Conservation (phyloP, 2,329 filamentous ascomycete species). For the Alternaria longipes region DNA sequence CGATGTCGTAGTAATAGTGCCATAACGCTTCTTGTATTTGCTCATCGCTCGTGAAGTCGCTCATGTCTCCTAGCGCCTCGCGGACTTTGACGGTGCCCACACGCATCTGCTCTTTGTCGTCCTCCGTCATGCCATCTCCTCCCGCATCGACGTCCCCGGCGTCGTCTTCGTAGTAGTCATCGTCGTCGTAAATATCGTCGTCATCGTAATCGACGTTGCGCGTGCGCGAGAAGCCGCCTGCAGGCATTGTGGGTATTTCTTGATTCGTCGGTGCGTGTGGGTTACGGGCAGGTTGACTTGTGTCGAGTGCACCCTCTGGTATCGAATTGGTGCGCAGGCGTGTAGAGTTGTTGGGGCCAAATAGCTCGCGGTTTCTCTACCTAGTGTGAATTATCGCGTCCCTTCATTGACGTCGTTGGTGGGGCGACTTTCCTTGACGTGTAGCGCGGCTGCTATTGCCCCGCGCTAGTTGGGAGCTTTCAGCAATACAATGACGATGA, state of each 20-base stretch:
- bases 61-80: conserved; percentile 67
- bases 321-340: neutral
- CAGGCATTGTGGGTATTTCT: conserved; percentile 32
- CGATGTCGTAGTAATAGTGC: conserved; percentile 95
- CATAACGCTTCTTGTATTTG: conserved; percentile 91
- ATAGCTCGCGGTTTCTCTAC: neutral
- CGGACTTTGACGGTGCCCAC: conserved; percentile 73
- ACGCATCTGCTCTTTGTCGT: conserved; percentile 64
- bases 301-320: neutral
- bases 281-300: neutral
- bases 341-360: neutral
- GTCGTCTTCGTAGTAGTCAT: conserved; percentile 52
- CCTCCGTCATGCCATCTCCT: conserved; percentile 37
- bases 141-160: conserved; percentile 39
- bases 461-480: conserved; percentile 25
- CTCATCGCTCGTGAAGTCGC: conserved; percentile 67
- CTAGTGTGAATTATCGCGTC: conserved; percentile 7
- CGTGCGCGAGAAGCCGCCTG: conserved; percentile 53
- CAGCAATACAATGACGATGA: conserved; percentile 1
- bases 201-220: conserved; percentile 60
- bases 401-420: conserved; percentile 20
- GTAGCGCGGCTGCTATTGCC: conserved; percentile 22
- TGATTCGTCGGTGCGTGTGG: neutral
- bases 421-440: conserved; percentile 24
- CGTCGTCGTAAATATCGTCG: conserved; percentile 63